phyloP scores from a whole-genome alignment of 352 stramenopile species.

The Globisporangium cylindrosporum region DNA sequence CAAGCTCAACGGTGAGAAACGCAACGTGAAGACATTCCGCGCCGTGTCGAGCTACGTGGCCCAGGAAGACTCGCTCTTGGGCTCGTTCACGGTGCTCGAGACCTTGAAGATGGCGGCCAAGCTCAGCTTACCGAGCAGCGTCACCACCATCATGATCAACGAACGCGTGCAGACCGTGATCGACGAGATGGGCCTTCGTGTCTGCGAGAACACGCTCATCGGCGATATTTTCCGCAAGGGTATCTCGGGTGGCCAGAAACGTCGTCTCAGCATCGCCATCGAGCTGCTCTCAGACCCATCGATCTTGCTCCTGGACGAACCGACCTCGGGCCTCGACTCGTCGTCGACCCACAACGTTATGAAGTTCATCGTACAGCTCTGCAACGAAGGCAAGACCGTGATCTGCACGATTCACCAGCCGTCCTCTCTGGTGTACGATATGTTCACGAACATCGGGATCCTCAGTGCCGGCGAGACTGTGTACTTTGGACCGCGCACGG shows the following conservation, averaged over 20 bases:
- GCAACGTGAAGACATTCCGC: conserved; percentile 36
- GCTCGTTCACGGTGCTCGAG: conserved; percentile 66
- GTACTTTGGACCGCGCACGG: conserved; percentile 38
- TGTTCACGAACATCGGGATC: conserved; percentile 67
- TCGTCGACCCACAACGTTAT: conserved; percentile 89
- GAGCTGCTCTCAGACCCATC: conserved; percentile 93
- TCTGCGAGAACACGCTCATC: conserved; percentile 56
- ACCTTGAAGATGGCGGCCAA: conserved; percentile 59
- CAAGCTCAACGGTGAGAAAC: conserved; percentile 45
- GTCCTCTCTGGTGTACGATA: conserved; percentile 63
- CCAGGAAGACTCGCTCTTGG: conserved; percentile 58
- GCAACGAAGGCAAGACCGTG: conserved; percentile 61
- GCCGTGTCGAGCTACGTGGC: conserved; percentile 62
- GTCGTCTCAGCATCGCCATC: conserved; percentile 87
- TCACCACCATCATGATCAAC: conserved; percentile 35
- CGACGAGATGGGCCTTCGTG: conserved; percentile 62
- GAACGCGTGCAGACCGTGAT: conserved; percentile 58
- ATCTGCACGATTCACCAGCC: conserved; percentile 86
- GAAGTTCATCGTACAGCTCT: conserved; percentile 49
- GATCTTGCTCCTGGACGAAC: conserved; percentile 95
- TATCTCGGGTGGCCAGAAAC: conserved; percentile 88
- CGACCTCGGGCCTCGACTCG: conserved; percentile 90
- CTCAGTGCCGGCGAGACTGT: conserved; percentile 27
- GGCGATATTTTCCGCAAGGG: conserved; percentile 86
- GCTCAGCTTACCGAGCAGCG: conserved; percentile 39